Evolutionary conservation across 163 green algal species (phyloP).

Genomic region (Volvox carteri): DNA sequence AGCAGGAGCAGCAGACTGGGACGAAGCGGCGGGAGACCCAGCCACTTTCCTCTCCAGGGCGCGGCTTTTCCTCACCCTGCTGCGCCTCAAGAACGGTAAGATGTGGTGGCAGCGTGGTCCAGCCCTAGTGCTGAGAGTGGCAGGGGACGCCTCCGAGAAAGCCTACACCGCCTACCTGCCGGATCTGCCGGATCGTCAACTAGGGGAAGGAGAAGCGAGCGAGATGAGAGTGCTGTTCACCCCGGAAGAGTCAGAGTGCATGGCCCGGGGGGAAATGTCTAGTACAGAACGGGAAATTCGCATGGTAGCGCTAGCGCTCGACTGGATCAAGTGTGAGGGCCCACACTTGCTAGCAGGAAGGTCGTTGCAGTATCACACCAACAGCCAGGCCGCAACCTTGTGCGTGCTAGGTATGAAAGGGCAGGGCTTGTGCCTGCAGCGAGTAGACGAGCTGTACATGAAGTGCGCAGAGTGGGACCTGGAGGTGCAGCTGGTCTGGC

Average conservation of each 20-base stretch:
- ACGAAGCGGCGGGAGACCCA: neutral
- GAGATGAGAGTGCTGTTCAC: neutral
- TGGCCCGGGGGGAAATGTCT: neutral
- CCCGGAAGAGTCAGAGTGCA: neutral
- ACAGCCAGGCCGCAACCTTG: neutral
- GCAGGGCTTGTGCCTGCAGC: neutral
- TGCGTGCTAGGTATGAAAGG: conserved; percentile 42
- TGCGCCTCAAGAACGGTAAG: neutral
- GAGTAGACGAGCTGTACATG: conserved; percentile 1
- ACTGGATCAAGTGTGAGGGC: neutral
- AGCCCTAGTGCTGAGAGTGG: neutral
- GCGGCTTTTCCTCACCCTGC: neutral
- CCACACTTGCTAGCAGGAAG: neutral
- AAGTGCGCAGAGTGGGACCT: neutral
- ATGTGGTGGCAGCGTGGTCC: neutral
- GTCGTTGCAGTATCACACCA: conserved; percentile 27
- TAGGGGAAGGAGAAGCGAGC: neutral
- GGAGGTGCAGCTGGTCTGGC: conserved; percentile 12
- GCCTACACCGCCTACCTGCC: neutral
- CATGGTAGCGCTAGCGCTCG: neutral
- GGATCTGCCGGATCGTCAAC: neutral
- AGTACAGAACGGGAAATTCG: conserved; percentile 21
- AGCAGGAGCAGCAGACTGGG: neutral
- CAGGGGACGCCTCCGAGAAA: conserved; percentile 12
- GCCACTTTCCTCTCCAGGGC: neutral